Evolutionary conservation across 129 eudicot species (phyloP).

Genomic region (Flaveria robusta): DNA sequence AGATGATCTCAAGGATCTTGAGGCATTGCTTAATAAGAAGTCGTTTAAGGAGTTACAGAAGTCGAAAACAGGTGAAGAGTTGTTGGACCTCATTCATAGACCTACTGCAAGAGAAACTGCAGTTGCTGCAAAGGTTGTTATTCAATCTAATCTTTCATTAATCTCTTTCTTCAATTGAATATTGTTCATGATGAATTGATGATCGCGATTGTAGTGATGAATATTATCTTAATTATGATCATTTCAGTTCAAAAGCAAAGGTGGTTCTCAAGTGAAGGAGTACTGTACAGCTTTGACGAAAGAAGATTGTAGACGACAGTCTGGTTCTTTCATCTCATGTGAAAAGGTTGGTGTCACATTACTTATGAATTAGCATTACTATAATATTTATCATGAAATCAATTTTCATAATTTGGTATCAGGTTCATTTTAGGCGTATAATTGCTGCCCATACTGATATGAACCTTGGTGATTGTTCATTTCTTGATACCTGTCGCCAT

Average conservation of each 20-base stretch:
- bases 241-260: conserved; percentile 85
- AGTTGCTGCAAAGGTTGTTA: conserved; percentile 79
- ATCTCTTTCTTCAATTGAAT: not conserved
- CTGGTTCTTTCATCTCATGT: conserved; percentile 89
- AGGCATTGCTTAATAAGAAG: conserved; percentile 84
- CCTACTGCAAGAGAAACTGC: conserved; percentile 97
- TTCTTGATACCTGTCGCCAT: conserved; percentile 97
- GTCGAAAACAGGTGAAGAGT: conserved; percentile 93
- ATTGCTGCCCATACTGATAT: conserved; percentile 94
- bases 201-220: not conserved
- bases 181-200: not conserved
- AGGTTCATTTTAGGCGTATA: conserved; percentile 97
- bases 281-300: conserved; percentile 88
- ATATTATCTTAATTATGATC: not conserved
- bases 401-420: conserved; percentile 7
- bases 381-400: not conserved
- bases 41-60: conserved; percentile 87
- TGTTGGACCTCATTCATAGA: conserved; percentile 82
- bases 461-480: conserved; percentile 97
- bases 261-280: conserved; percentile 94
- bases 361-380: not conserved
- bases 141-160: not conserved
- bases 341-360: conserved; percentile 58
- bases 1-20: conserved; percentile 88
- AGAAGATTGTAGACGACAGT: conserved; percentile 94